Conservation (phyloP, 2,329 filamentous ascomycete species). For the Aspergillus fijiensis region DNA sequence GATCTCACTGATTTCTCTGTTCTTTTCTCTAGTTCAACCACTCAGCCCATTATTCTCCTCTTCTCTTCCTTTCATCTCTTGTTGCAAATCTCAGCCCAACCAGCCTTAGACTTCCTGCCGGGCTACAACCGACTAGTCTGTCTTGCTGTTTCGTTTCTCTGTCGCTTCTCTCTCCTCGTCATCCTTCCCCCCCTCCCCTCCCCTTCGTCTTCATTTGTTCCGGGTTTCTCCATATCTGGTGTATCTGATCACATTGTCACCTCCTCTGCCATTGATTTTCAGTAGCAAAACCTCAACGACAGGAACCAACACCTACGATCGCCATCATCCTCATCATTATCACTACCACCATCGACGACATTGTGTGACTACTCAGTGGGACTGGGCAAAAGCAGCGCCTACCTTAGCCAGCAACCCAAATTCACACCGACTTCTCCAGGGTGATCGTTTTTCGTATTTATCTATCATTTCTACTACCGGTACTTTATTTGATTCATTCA, state of each 20-base stretch:
- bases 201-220: constrained; percentile 3
- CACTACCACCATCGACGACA: not conserved
- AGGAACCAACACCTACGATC: not conserved
- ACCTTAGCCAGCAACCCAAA: constrained; percentile 14
- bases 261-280: constrained; percentile 6
- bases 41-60: constrained; percentile 4
- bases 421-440: constrained; percentile 24
- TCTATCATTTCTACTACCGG: constrained; percentile 11
- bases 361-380: constrained; percentile 7
- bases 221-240: not conserved
- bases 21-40: constrained; percentile 3
- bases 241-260: constrained; percentile 6
- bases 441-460: constrained; percentile 1
- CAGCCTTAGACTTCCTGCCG: constrained; percentile 5
- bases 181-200: not conserved
- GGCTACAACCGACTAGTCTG: constrained; percentile 2
- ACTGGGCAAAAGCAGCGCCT: constrained; percentile 12
- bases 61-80: constrained; percentile 3
- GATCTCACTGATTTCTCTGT: not conserved
- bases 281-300: constrained; percentile 2
- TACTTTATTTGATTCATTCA: not conserved
- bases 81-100: not conserved
- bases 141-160: not conserved
- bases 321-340: not conserved
- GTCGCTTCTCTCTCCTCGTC: not conserved